phyloP scores from a whole-genome alignment of 2,329 filamentous ascomycete genomes.

The Fusarium siculi region DNA sequence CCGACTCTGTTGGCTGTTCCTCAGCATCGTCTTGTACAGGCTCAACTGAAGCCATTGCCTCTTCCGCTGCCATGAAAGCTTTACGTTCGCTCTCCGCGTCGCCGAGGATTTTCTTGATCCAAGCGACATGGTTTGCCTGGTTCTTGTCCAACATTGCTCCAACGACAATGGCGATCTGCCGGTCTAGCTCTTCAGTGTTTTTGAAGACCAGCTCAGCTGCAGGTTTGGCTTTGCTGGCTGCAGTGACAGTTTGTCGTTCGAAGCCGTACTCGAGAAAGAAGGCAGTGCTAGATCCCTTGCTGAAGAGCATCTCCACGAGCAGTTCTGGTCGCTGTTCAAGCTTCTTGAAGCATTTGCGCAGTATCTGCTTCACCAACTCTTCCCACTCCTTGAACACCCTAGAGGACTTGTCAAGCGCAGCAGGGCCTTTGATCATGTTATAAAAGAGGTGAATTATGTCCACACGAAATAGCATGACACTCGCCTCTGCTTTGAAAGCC shows the following conservation, averaged over 20 bases:
- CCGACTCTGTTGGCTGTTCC: slow-evolving; percentile 41
- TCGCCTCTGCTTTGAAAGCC: slow-evolving; percentile 94
- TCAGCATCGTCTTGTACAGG: slow-evolving; percentile 49
- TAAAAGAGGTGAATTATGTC: slow-evolving; percentile 92
- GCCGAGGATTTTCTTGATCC: slow-evolving; percentile 79
- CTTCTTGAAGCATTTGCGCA: slow-evolving; percentile 84
- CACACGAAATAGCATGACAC: slow-evolving; percentile 86
- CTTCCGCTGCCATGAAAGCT: slow-evolving; percentile 79
- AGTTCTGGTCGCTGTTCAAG: slow-evolving; percentile 86
- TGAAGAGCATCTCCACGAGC: slow-evolving; percentile 92
- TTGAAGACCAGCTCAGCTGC: slow-evolving; percentile 88
- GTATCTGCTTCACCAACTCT: slow-evolving; percentile 84
- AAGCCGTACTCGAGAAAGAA: slow-evolving; percentile 92
- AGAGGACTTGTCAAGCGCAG: slow-evolving; percentile 74
- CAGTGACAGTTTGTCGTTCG: slow-evolving; percentile 80
- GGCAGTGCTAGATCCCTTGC: slow-evolving; percentile 84
- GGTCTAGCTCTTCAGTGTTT: slow-evolving; percentile 71
- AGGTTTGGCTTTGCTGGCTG: slow-evolving; percentile 69
- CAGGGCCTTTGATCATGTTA: slow-evolving; percentile 90
- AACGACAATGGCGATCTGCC: slow-evolving; percentile 83
- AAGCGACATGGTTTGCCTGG: slow-evolving; percentile 78
- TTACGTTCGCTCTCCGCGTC: slow-evolving; percentile 78
- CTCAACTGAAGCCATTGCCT: slow-evolving; percentile 61
- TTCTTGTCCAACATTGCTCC: slow-evolving; percentile 83
- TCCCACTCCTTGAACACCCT: slow-evolving; percentile 89